These are phyloP conservation scores for Solanum medicagineum DNA, from an alignment of 257 asterid species.

Conservation along the genomic window DNA sequence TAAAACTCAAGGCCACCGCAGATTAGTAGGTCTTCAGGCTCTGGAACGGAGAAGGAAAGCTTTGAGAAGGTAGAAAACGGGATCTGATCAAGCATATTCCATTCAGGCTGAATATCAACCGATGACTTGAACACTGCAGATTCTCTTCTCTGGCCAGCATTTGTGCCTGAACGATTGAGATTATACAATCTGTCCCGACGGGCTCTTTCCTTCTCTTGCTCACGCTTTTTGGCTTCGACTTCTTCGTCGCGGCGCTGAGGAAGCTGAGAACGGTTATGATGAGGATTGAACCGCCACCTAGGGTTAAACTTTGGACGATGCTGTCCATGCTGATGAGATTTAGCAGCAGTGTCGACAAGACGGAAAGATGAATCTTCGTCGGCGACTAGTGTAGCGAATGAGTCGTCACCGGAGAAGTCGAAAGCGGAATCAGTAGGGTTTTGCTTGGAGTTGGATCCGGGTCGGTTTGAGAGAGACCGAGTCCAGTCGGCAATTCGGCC, in stretches of 20 bases:
- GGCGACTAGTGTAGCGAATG: slow-evolving; percentile 70
- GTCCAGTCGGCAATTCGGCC: slow-evolving; percentile 98
- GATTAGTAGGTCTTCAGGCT: slow-evolving; percentile 77
- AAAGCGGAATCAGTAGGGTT: slow-evolving; percentile 68
- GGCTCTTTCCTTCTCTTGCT: slow-evolving; percentile 82
- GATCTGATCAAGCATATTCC: slow-evolving; percentile 98
- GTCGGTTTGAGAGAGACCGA: slow-evolving; percentile 32
- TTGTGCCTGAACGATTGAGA: slow-evolving; percentile 42
- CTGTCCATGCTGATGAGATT: slow-evolving; percentile 51
- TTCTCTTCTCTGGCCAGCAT: slow-evolving; percentile 50
- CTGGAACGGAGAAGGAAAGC: slow-evolving; percentile 64
- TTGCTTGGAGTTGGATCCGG: slow-evolving; percentile 45
- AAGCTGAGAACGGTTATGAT: slow-evolving; percentile 60
- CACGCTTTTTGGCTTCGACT: slow-evolving; percentile 78
- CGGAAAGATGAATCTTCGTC: slow-evolving; percentile 90
- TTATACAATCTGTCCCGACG: slow-evolving; percentile 64
- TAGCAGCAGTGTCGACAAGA: slow-evolving; percentile 74
- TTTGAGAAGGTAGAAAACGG: slow-evolving; percentile 92
- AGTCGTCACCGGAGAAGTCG: slow-evolving; percentile 90
- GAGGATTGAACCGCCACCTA: slow-evolving; percentile 72
- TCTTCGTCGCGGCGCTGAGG: slow-evolving; percentile 98
- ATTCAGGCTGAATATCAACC: slow-evolving; percentile 95
- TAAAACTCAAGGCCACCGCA: slow-evolving; percentile 88
- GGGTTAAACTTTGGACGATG: slow-evolving; percentile 80
- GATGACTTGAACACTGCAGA: slow-evolving; percentile 75